Base-by-base conservation (phyloP, 139 green algal species). In the Picochlorum sp. region DNA sequence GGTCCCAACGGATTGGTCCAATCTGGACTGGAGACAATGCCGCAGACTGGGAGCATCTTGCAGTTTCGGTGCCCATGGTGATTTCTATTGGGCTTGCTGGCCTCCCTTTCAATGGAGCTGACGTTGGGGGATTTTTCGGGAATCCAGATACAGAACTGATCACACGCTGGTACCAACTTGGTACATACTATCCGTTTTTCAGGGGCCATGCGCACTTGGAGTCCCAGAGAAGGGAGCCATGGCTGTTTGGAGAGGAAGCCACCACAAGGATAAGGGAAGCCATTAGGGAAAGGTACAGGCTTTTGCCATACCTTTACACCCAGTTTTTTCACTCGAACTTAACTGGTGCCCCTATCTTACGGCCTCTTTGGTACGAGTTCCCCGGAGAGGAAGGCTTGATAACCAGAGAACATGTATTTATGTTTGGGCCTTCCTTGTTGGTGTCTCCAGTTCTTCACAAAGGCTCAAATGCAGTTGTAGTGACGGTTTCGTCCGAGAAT, bases 1-100 rank as follows among this genome's bases (percentile, higher is more conserved):
- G 85, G 60, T 79, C 78, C 7, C 85, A 94, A 70, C 70, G 81
- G 14, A 71, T 93, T 9, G 92, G 93, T 1, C 82, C 93, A 57
- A 94, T 99, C 55, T 98, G 93, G 93, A 99, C 93, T n/a, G 93
- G 93, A 13, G 93, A 99, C 83, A 99, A 98, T 64, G 70, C 77
- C 13, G 93, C 91, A 10, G 64, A 87, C 41, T 95, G 89, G 85
- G 68, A 75, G 16, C 65, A 79, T 31, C 49, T 83, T 26, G 62
- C 51, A 36, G 78, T 89, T 26, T 91, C 85, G 0, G 51, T 98
- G 18, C 91, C 93, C 57, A 98, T 99, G 93, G 57, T 96, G 58
- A 70, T 96, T 10, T 84, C 85, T 25, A 77, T 96, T 43, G 77
- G 79, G 32, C 22, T 97, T 3, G 80, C 85, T 2, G 93, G 90